Evolutionary conservation across 106 monocot species (phyloP).

Genomic region (Dendrobium nobile): DNA sequence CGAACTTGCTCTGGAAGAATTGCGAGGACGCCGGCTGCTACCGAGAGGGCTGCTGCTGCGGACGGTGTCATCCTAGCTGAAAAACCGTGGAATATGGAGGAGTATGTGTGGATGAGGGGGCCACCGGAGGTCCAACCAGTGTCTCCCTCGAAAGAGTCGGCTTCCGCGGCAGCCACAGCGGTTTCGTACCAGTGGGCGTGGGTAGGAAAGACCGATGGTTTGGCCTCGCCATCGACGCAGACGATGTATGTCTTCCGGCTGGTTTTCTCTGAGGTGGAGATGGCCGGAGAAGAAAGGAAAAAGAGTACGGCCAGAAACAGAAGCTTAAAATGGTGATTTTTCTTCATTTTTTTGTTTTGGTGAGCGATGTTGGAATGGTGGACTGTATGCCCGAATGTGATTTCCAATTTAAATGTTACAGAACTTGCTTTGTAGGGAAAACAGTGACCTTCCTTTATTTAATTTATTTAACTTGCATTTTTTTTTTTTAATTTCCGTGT

Average conservation of each 20-base stretch:
- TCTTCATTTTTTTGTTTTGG: background rate
- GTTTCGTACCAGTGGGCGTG: conserved; percentile 85
- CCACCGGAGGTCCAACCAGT: conserved; percentile 26
- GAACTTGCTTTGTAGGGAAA: no score
- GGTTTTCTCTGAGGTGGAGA: background rate
- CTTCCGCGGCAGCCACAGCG: conserved; percentile 24
- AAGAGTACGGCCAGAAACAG: conserved; percentile 11
- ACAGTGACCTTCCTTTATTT: no score
- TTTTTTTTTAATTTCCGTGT: no score
- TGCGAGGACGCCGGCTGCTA: conserved; percentile 39
- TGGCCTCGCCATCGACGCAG: conserved; percentile 60
- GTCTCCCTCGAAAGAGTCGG: background rate
- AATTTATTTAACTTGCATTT: no score
- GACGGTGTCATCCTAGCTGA: conserved; percentile 52
- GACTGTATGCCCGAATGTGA: no score
- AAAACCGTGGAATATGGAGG: conserved; percentile 73
- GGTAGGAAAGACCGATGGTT: conserved; percentile 78
- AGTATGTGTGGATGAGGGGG: conserved; percentile 65
- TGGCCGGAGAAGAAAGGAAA: conserved; percentile 5
- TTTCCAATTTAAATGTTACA: background rate
- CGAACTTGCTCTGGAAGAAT: conserved; percentile 66
- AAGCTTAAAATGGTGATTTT: background rate
- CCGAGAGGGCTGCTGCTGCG: conserved; percentile 27
- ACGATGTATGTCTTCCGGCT: conserved; percentile 59
- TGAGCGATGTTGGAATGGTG: background rate